Percentiles rank a stretch among this genome's conserved stretches.
These are phyloP conservation scores for Plasmodium chabaudi DNA, from an alignment of 169 alveolate genomes.

Conservation along the genomic window DNA sequence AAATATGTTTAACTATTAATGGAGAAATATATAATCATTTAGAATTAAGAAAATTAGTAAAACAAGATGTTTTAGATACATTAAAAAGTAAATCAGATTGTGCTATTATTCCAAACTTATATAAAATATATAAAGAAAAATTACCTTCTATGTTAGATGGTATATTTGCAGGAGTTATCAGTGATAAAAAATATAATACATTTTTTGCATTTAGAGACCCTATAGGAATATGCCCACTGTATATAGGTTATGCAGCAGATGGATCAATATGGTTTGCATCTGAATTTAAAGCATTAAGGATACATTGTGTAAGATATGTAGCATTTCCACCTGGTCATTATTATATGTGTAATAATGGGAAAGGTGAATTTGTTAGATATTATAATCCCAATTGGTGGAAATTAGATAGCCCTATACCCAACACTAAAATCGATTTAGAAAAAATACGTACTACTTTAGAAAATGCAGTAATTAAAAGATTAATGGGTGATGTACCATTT, in stretches of 20 bases:
- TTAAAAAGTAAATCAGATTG: conserved; percentile 65
- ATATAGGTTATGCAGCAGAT: conserved; percentile 74
- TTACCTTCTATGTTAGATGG: conserved; percentile 69
- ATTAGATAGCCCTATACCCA: conserved; percentile 36
- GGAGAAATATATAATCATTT: conserved; percentile 83
- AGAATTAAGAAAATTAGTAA: conserved; percentile 44
- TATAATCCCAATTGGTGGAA: conserved; percentile 65
- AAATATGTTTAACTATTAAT: conserved; percentile 73
- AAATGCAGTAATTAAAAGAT: conserved; percentile 72
- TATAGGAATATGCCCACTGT: conserved; percentile 76
- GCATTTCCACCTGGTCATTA: conserved; percentile 74
- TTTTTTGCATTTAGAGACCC: conserved; percentile 79
- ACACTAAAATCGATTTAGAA: conserved; percentile 37
- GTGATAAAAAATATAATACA: conserved; percentile 63
- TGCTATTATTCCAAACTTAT: conserved; percentile 60
- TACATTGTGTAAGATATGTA: conserved; percentile 34
- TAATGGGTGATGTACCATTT: conserved; percentile 91
- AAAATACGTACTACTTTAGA: conserved; percentile 58
- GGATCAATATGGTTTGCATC: conserved; percentile 74
- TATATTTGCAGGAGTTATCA: conserved; percentile 62
- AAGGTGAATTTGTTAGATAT: conserved; percentile 63
- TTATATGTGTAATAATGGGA: conserved; percentile 12
- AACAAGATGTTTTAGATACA: neutral
- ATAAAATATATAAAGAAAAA: conserved; percentile 29
- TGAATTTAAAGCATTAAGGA: conserved; percentile 74